Evolutionary conservation across 2,329 filamentous ascomycete species (phyloP).

Genomic region (Ophiocordyceps camponoti-saundersi): DNA sequence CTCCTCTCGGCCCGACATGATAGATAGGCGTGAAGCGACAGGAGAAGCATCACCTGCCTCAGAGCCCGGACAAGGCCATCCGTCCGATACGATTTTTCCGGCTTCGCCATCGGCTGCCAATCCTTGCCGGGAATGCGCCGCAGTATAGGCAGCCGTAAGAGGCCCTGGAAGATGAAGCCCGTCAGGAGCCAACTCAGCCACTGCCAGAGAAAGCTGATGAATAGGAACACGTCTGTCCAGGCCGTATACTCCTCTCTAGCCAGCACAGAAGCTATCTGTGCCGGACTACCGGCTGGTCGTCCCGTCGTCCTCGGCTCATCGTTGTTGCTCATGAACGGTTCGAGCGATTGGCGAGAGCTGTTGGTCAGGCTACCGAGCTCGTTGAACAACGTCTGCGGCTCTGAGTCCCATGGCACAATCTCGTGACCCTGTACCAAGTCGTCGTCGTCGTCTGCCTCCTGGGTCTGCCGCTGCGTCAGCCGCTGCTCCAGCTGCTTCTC

Average conservation of each 20-base stretch:
- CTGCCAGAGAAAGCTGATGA: background rate
- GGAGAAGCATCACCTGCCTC: constrained; percentile 2
- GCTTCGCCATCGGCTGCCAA: background rate
- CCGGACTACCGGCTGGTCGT: background rate
- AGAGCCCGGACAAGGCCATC: background rate
- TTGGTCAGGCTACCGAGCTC: background rate
- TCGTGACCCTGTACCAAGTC: background rate
- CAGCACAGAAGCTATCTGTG: background rate
- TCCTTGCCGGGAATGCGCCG: background rate
- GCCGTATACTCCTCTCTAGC: background rate
- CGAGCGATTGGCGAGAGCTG: background rate
- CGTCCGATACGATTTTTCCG: background rate
- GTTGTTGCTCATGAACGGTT: too few relatives aligned
- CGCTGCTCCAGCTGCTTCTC: background rate
- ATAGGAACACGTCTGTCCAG: background rate
- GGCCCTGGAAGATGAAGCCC: background rate
- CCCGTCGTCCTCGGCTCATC: background rate
- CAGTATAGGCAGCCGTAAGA: background rate
- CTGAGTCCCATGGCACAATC: background rate
- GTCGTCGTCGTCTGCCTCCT: background rate
- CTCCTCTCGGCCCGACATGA: constrained; percentile 7
- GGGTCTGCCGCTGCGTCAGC: background rate
- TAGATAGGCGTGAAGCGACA: constrained; percentile 6
- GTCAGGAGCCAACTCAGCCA: background rate
- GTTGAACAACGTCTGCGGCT: background rate